A percentile compares a stretch with the other conserved stretches of the same genome.
These are phyloP conservation scores for Hymenoscyphus salicellus DNA, from an alignment of 2,329 filamentous ascomycete genomes.

Conservation along the genomic window DNA sequence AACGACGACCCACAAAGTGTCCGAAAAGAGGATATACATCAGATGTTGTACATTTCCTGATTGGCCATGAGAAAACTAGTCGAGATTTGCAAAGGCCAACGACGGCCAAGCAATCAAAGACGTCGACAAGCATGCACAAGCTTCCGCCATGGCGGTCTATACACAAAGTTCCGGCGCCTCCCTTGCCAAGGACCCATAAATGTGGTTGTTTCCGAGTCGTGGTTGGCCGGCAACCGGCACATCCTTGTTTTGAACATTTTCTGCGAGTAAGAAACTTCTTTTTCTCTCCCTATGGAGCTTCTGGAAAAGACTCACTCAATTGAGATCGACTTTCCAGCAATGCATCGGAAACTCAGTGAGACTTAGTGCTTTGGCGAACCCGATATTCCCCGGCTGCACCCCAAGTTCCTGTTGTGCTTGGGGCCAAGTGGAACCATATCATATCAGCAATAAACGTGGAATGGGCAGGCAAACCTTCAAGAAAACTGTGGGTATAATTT, in stretches of 20 bases:
- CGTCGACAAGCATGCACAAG: neutral
- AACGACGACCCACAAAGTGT: conserved; percentile 21
- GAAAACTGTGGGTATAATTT: neutral
- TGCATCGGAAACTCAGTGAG: neutral
- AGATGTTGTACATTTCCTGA: neutral
- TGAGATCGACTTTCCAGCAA: neutral
- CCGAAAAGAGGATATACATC: conserved; percentile 16
- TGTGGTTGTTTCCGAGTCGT: conserved; percentile 2
- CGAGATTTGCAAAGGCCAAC: neutral
- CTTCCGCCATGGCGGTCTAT: neutral
- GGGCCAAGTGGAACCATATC: neutral
- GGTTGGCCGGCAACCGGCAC: conserved; percentile 2
- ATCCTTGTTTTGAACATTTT: conserved; percentile 3
- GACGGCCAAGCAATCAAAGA: neutral
- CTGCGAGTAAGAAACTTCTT: neutral
- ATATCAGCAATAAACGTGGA: neutral
- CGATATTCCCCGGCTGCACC: neutral
- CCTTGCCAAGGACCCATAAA: conserved; percentile 6
- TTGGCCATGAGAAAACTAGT: neutral
- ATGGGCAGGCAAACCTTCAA: neutral
- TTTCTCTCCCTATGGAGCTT: neutral
- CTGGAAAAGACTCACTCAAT: neutral
- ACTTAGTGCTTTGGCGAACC: neutral
- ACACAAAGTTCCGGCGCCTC: conserved; percentile 12
- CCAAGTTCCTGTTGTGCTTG: neutral